Conservation (phyloP, 345 rosid species). For the Syzygium oleosum region DNA sequence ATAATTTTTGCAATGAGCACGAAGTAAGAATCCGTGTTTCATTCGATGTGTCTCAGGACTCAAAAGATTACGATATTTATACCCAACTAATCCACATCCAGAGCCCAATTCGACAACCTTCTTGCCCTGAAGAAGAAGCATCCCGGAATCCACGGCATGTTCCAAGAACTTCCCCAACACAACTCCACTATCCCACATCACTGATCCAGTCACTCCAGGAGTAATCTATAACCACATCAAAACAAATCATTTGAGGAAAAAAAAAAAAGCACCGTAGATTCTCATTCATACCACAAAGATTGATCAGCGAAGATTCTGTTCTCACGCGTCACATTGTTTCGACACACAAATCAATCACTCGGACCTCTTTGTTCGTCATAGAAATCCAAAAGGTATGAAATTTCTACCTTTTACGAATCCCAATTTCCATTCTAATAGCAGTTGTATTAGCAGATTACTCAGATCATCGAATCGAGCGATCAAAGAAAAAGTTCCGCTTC, state of each 20-base stretch:
- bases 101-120: constrained; percentile 82
- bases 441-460: neutral
- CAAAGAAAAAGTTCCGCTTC: neutral
- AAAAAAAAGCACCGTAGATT: neutral
- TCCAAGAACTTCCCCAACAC: constrained; percentile 85
- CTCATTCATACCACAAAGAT: neutral
- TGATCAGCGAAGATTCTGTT: neutral
- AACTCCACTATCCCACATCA: constrained; percentile 94
- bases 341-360: neutral
- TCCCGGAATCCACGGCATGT: constrained; percentile 69
- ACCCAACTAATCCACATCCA: constrained; percentile 97
- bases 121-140: constrained; percentile 65
- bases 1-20: neutral
- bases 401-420: neutral
- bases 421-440: neutral
- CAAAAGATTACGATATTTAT: constrained; percentile 7
- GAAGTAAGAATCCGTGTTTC: neutral
- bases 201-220: constrained; percentile 90
- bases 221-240: constrained; percentile 23
- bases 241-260: neutral
- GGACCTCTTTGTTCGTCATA: neutral
- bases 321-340: neutral
- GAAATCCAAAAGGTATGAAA: neutral
- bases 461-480: neutral
- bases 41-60: neutral